Evolutionary conservation across 2,329 filamentous ascomycete species (phyloP).

Genomic region (Gaeumannomyces tritici): DNA sequence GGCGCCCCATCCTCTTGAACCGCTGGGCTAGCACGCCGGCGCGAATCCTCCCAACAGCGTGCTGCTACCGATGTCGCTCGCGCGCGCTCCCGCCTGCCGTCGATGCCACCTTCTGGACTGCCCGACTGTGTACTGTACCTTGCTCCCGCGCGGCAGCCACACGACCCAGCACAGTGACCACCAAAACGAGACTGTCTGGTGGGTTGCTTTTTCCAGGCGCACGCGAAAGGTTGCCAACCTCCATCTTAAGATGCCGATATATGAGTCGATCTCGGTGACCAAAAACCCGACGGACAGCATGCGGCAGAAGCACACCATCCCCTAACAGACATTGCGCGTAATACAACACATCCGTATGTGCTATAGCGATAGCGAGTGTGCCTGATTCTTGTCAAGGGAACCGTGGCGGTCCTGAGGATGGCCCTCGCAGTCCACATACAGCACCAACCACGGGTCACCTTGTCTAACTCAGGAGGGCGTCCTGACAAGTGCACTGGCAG

Average conservation of each 20-base stretch:
- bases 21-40: neutral
- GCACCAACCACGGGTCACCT: neutral
- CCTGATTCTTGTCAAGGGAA: neutral
- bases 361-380: neutral
- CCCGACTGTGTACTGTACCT: neutral
- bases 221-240: neutral
- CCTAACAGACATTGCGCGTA: neutral
- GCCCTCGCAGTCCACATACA: neutral
- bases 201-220: neutral
- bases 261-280: neutral
- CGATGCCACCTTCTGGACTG: slow-evolving; percentile 1
- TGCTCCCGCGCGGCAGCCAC: neutral
- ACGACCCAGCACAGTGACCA: too few species aligned
- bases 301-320: neutral
- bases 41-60: neutral
- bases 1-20: slow-evolving; percentile 1
- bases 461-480: neutral
- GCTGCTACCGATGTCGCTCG: too few species aligned
- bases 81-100: slow-evolving; percentile 2
- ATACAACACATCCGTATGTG: neutral
- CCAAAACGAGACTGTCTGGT: neutral
- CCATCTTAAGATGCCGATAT: neutral
- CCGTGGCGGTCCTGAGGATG: too few species aligned
- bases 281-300: neutral
- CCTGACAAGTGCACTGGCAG: neutral